Conservation (phyloP, 768 basidiomycete genomes). For the Leccinum uliginosum region DNA sequence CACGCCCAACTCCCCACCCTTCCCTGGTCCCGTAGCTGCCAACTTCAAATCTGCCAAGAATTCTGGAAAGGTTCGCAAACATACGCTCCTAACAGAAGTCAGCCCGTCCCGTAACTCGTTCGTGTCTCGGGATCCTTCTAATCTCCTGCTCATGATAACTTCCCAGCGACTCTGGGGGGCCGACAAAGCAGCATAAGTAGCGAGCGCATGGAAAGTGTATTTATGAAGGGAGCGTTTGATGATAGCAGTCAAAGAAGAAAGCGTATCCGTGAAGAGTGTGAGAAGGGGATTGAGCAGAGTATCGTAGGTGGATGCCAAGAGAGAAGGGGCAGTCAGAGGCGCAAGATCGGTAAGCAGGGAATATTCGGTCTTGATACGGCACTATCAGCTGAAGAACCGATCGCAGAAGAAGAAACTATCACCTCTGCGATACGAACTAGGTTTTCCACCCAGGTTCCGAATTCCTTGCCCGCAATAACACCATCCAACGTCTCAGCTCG, state of each 20-base stretch:
- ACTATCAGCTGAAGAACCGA: neutral
- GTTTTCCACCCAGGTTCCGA: conserved; percentile 66
- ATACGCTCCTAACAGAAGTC: conserved; percentile 59
- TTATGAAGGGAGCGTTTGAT: conserved; percentile 77
- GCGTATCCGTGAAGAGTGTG: conserved; percentile 58
- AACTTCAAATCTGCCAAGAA: conserved; percentile 76
- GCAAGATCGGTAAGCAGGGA: conserved; percentile 57
- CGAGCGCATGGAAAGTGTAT: conserved; percentile 75
- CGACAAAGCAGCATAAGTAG: conserved; percentile 59
- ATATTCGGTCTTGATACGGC: conserved; percentile 56
- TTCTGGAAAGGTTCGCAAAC: conserved; percentile 80
- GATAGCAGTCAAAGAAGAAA: conserved; percentile 57
- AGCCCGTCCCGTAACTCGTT: conserved; percentile 75
- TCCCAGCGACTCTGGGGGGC: conserved; percentile 64
- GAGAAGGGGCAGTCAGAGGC: conserved; percentile 48
- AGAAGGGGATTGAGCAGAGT: conserved; percentile 63
- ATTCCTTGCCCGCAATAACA: conserved; percentile 62
- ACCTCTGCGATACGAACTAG: conserved; percentile 67
- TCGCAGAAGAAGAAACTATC: neutral
- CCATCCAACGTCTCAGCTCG: conserved; percentile 67
- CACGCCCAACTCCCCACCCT: conserved; percentile 57
- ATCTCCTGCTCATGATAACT: conserved; percentile 50
- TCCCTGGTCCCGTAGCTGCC: conserved; percentile 44
- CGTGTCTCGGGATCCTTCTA: conserved; percentile 40
- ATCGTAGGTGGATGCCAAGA: conserved; percentile 55